Evolutionary conservation across 306 rosid genomes (phyloP).

Genomic region (Trifolium subterraneum): DNA sequence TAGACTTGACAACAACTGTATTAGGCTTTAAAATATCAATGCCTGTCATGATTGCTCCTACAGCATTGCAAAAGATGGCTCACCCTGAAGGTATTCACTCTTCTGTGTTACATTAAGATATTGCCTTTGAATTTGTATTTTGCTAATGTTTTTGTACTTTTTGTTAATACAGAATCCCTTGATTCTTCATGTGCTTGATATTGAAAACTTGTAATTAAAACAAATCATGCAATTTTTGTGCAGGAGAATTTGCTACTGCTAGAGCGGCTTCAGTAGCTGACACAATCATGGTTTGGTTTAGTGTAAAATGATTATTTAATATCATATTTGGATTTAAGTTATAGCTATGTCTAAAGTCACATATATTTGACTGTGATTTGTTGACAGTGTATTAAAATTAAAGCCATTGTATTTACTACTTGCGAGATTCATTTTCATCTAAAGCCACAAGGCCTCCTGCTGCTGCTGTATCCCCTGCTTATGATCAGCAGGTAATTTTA

Average conservation of each 20-base stretch:
- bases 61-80: slow-evolving; percentile 80
- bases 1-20: slow-evolving; percentile 48
- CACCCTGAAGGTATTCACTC: slow-evolving; percentile 6
- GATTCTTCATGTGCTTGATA: slow-evolving; percentile 28
- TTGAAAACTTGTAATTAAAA: slow-evolving; percentile 13
- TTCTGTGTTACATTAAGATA: neutral
- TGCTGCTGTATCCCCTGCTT: too few relatives aligned
- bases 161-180: neutral
- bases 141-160: neutral
- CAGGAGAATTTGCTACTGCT: slow-evolving; percentile 21
- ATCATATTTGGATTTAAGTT: too few relatives aligned
- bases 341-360: too few relatives aligned
- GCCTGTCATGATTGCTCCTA: slow-evolving; percentile 37
- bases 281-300: slow-evolving; percentile 6
- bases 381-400: too few relatives aligned
- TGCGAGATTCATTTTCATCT: slow-evolving; percentile 23
- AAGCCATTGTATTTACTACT: slow-evolving; percentile 8
- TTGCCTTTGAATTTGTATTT: neutral
- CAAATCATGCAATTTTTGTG: neutral
- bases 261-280: slow-evolving; percentile 14
- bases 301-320: neutral
- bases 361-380: too few relatives aligned
- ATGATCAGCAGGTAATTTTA: too few relatives aligned
- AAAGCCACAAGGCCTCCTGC: too few relatives aligned
- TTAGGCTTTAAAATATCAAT: slow-evolving; percentile 14